phyloP scores from a whole-genome alignment of 2,329 filamentous ascomycete species.

The Teratosphaeria destructans region DNA sequence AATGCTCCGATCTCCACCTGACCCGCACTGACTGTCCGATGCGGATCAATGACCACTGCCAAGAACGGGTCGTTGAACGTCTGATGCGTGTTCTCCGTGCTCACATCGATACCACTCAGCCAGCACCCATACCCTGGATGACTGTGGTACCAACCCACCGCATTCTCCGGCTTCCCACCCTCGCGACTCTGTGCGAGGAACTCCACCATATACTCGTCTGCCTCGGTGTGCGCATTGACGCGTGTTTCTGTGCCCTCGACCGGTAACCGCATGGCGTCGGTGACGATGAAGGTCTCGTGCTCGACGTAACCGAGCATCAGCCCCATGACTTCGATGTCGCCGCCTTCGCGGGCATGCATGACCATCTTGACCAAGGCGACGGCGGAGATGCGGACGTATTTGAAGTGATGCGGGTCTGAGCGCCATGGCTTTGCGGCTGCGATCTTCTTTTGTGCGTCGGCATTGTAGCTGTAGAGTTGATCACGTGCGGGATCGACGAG shows the following conservation, averaged over 20 bases:
- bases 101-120: slow-evolving; percentile 91
- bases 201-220: slow-evolving; percentile 91
- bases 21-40: slow-evolving; percentile 85
- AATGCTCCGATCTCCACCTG: slow-evolving; percentile 98
- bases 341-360: slow-evolving; percentile 95
- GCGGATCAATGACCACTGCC: slow-evolving; percentile 91
- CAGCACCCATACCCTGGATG: slow-evolving; percentile 98
- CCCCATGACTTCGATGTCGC: slow-evolving; percentile 90
- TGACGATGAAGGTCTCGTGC: slow-evolving; percentile 78
- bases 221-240: slow-evolving; percentile 90
- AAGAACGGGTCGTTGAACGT: slow-evolving; percentile 80
- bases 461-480: slow-evolving; percentile 78
- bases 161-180: slow-evolving; percentile 73
- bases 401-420: slow-evolving; percentile 76
- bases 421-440: slow-evolving; percentile 62
- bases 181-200: slow-evolving; percentile 70
- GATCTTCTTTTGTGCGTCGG: slow-evolving; percentile 55
- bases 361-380: slow-evolving; percentile 97
- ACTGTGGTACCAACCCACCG: slow-evolving; percentile 95
- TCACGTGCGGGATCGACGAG: slow-evolving; percentile 81
- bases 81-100: slow-evolving; percentile 79
- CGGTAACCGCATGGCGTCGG: slow-evolving; percentile 83
- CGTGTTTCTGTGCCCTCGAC: slow-evolving; percentile 98
- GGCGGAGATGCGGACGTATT: slow-evolving; percentile 83
- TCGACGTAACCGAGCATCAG: slow-evolving; percentile 93